Conservation (phyloP, 23 red algal species). For the Cyanidium caldarium region DNA sequence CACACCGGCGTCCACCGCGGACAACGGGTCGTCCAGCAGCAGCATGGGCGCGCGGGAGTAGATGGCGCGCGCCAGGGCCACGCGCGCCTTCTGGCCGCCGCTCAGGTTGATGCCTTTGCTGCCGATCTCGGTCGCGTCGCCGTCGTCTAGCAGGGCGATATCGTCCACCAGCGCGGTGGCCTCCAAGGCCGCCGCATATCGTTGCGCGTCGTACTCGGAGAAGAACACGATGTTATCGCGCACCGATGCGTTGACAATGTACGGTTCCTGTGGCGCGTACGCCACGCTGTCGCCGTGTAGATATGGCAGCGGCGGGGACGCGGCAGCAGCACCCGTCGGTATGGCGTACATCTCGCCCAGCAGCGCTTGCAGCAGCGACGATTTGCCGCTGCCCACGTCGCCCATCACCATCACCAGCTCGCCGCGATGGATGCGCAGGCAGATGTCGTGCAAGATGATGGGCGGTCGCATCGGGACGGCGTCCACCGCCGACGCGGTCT, state of each 20-base stretch:
- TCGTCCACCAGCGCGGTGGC: slow-evolving; percentile 10
- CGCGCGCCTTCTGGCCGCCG: slow-evolving; percentile 68
- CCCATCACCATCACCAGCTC: slow-evolving; percentile 43
- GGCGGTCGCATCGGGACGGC: too few species aligned
- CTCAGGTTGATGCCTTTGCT: slow-evolving; percentile 49
- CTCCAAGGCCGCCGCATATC: slow-evolving; percentile 13
- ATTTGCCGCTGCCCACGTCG: slow-evolving; percentile 54
- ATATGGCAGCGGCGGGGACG: not conserved
- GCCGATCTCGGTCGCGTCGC: slow-evolving; percentile 30
- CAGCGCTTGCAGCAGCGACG: slow-evolving; percentile 48
- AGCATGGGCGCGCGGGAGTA: slow-evolving; percentile 35
- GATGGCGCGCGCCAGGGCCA: slow-evolving; percentile 45
- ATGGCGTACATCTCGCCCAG: slow-evolving; percentile 47
- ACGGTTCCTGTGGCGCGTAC: slow-evolving; percentile 15
- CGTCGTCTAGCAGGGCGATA: slow-evolving; percentile 14
- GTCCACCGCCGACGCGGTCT: too few species aligned
- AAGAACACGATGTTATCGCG: slow-evolving; percentile 16
- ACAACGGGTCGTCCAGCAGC: slow-evolving; percentile 59
- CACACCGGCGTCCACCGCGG: slow-evolving; percentile 44
- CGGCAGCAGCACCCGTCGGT: not conserved
- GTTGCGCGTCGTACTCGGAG: not conserved
- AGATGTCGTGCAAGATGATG: slow-evolving; percentile 21
- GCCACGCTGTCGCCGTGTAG: too few species aligned
- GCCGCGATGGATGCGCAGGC: slow-evolving; percentile 32
- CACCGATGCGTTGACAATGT: slow-evolving; percentile 8